phyloP scores from a whole-genome alignment of 2,329 filamentous ascomycete species.

The Calonectria pauciramosa region DNA sequence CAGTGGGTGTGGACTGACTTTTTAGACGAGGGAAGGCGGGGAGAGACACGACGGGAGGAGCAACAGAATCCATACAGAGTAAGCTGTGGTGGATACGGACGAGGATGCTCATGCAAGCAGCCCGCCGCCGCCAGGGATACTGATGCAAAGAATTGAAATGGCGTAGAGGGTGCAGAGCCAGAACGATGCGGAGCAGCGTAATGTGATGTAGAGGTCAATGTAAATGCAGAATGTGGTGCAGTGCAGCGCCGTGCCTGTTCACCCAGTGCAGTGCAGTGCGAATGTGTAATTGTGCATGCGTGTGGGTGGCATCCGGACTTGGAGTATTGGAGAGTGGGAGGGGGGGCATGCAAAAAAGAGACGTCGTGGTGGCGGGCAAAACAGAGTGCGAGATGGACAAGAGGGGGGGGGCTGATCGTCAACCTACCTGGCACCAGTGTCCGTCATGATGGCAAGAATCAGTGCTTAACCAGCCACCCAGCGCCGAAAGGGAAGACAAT shows the following conservation, averaged over 20 bases:
- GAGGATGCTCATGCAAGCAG: conserved; percentile 26
- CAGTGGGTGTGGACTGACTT: conserved; percentile 47
- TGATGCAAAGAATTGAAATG: conserved; percentile 21
- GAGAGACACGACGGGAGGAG: conserved; percentile 25
- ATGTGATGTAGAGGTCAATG: background rate
- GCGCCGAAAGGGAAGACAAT: background rate
- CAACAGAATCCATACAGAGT: conserved; percentile 33
- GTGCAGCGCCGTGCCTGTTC: too few species aligned
- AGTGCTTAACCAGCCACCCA: background rate
- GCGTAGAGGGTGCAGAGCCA: background rate
- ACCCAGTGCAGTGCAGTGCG: background rate
- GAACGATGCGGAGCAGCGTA: conserved; percentile 4
- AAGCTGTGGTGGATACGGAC: conserved; percentile 34
- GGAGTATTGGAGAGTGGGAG: background rate
- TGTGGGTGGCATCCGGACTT: background rate
- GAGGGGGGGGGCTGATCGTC: background rate
- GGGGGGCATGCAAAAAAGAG: conserved; percentile 1
- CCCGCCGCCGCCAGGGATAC: conserved; percentile 20
- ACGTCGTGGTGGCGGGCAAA: background rate
- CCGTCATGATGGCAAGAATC: conserved; percentile 40
- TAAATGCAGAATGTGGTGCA: background rate
- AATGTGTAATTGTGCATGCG: background rate
- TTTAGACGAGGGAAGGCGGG: conserved; percentile 33
- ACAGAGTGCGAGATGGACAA: background rate
- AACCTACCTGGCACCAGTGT: conserved; percentile 43